Percentiles rank a stretch among this genome's conserved stretches.
Conservation (phyloP, 2,329 filamentous ascomycete species). For the Fusarium sp. region DNA sequence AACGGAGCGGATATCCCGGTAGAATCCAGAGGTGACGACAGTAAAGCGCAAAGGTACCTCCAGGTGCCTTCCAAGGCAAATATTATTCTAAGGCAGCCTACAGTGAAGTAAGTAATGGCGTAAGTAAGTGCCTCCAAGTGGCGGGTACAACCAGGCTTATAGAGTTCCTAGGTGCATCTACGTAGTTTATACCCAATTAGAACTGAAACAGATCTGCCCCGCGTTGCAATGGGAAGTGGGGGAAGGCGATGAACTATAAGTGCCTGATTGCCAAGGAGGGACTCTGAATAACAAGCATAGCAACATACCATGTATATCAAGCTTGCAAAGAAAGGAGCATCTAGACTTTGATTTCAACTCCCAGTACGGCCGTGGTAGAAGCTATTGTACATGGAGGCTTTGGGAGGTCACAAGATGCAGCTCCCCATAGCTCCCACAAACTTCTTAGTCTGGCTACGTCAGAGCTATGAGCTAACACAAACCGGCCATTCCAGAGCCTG, state of each 20-base stretch:
- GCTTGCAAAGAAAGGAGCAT: not conserved
- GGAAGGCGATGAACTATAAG: not conserved
- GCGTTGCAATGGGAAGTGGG: conserved; percentile 23
- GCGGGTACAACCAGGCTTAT: not conserved
- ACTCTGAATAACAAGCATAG: not conserved
- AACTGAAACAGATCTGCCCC: conserved; percentile 20
- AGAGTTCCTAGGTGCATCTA: not conserved
- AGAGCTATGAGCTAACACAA: conserved; percentile 16
- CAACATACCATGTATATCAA: not conserved
- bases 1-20: conserved; percentile 34
- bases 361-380: not conserved
- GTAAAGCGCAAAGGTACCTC: conserved; percentile 5
- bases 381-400: not conserved
- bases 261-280: conserved; percentile 20
- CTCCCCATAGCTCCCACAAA: conserved; percentile 6
- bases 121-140: not conserved
- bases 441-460: conserved; percentile 12
- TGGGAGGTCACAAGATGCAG: conserved; percentile 1
- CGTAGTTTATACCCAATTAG: conserved; percentile 22
- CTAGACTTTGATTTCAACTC: not conserved
- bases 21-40: conserved; percentile 28
- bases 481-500: conserved; percentile 14
- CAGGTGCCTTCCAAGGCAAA: conserved; percentile 30
- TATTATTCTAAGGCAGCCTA: conserved; percentile 4
- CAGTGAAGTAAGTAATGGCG: conserved; percentile 26